phyloP scores from a whole-genome alignment of 2,329 filamentous ascomycete species.

The Tolypocladium sp. region DNA sequence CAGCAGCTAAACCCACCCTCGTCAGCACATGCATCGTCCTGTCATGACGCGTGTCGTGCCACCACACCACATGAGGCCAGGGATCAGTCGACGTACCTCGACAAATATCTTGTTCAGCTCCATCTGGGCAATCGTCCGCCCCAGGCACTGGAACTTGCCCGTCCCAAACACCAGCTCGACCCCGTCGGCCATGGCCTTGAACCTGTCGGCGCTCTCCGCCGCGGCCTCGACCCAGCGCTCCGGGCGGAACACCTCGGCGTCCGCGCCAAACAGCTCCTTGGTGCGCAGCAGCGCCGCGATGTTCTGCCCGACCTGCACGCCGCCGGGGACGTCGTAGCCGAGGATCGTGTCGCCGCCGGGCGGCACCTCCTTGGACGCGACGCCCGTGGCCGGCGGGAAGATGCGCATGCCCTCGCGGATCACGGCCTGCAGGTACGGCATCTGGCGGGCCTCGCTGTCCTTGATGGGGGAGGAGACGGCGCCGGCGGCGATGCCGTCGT shows the following conservation, averaged over 20 bases:
- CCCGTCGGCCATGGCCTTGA: conserved; percentile 20
- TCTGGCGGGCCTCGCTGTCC: conserved; percentile 23
- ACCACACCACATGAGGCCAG: too few species aligned
- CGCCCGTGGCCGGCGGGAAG: conserved; percentile 15
- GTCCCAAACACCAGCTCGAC: conserved; percentile 27
- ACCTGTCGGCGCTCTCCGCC: conserved; percentile 5
- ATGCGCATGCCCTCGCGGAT: conserved; percentile 33
- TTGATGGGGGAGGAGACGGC: conserved; percentile 16
- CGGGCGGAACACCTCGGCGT: conserved; percentile 20
- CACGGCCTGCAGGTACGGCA: conserved; percentile 34
- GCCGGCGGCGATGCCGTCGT: conserved; percentile 7
- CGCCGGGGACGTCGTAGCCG: conserved; percentile 23
- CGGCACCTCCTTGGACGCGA: conserved; percentile 15
- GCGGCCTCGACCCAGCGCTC: conserved; percentile 28
- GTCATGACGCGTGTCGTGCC: too few species aligned
- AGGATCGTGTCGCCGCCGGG: conserved; percentile 15
- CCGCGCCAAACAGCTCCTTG: too few species aligned
- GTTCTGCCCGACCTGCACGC: conserved; percentile 19
- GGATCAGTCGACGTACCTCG: conserved; percentile 21
- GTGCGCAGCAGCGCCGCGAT: conserved; percentile 20
- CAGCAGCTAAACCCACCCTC: conserved; percentile 5
- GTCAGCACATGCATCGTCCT: not conserved
- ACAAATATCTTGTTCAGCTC: conserved; percentile 28
- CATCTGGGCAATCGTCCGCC: conserved; percentile 26
- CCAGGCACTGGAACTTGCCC: conserved; percentile 26